A percentile compares a stretch with the other conserved stretches of the same genome.
Evolutionary conservation across 306 rosid genomes (phyloP).

Genomic region (Bauhinia variegata): DNA sequence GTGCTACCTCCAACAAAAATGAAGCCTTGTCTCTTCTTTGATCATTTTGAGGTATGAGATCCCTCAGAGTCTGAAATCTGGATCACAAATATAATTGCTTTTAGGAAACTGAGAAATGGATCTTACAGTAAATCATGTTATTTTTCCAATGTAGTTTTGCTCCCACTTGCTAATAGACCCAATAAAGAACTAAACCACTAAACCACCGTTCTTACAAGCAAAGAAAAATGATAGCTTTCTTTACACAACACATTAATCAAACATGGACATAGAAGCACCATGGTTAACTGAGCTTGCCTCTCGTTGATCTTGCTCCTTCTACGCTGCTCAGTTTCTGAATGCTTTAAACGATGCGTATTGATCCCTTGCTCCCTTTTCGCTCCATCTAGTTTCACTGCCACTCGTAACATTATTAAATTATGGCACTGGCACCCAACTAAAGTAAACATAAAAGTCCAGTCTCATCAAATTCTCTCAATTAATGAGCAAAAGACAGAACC

Average conservation of each 20-base stretch:
- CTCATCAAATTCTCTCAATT: slow-evolving; percentile 12
- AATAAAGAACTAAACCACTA: too few species aligned
- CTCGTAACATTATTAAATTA: slow-evolving; percentile 27
- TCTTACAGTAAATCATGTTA: too few species aligned
- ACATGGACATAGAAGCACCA: neutral
- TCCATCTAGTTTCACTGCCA: slow-evolving; percentile 69
- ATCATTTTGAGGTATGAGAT: slow-evolving; percentile 91
- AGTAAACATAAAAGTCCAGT: neutral
- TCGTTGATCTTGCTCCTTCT: slow-evolving; percentile 94
- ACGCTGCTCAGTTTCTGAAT: slow-evolving; percentile 95
- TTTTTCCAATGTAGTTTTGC: too few species aligned
- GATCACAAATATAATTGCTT: slow-evolving; percentile 33
- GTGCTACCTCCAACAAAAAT: slow-evolving; percentile 81
- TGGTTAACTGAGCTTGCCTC: slow-evolving; percentile 53
- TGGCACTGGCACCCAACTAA: neutral
- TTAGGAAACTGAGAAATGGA: slow-evolving; percentile 11
- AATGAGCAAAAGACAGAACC: slow-evolving; percentile 25
- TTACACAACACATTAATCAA: neutral
- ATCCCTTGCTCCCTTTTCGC: slow-evolving; percentile 60
- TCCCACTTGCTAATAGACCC: too few species aligned
- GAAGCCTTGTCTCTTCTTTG: slow-evolving; percentile 97
- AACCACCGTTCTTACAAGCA: neutral
- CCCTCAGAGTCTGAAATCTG: slow-evolving; percentile 93
- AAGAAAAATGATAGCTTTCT: neutral
- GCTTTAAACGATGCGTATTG: slow-evolving; percentile 76